Percentiles rank a stretch among this genome's conserved stretches.
phyloP scores from a whole-genome alignment of 192 early-diverging fungal genomes.

The Umbelopsis sp. region DNA sequence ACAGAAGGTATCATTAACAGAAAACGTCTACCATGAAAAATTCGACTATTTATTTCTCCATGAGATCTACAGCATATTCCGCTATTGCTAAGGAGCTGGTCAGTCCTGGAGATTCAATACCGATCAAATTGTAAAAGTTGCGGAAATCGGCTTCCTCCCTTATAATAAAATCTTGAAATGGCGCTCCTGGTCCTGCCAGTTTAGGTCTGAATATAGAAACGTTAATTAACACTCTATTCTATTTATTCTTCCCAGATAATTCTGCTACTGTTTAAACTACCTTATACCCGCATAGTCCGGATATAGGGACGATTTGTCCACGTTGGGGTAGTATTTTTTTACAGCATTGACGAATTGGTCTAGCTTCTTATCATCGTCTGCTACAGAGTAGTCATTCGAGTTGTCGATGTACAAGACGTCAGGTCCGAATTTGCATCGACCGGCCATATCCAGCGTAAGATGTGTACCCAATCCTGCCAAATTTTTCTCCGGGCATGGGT shows the following conservation, averaged over 20 bases:
- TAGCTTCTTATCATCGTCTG: slow-evolving; percentile 38
- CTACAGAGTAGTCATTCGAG: slow-evolving; percentile 60
- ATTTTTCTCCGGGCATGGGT: slow-evolving; percentile 78
- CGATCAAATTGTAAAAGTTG: slow-evolving; percentile 74
- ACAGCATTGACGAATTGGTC: slow-evolving; percentile 57
- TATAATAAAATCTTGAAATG: slow-evolving; percentile 79
- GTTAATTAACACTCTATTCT: not conserved
- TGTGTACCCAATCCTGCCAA: slow-evolving; percentile 76
- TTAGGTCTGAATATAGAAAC: slow-evolving; percentile 63
- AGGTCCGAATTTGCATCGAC: slow-evolving; percentile 78
- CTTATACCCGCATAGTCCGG: slow-evolving; percentile 79
- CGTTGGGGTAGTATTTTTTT: slow-evolving; percentile 58
- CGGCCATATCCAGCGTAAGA: slow-evolving; percentile 77
- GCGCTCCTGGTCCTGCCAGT: slow-evolving; percentile 67
- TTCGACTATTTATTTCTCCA: slow-evolving; percentile 11
- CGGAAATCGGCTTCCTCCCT: slow-evolving; percentile 56
- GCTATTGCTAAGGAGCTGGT: slow-evolving; percentile 84
- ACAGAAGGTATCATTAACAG: too few relatives aligned
- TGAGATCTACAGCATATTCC: slow-evolving; percentile 50
- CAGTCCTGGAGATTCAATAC: slow-evolving; percentile 87
- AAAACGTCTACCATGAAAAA: not conserved
- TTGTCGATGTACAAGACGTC: slow-evolving; percentile 64
- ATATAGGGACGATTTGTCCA: slow-evolving; percentile 59
- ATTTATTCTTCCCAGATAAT: not conserved
- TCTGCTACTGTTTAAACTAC: slow-evolving; percentile 34